These are phyloP conservation scores for Ogataea pilisensis DNA, from an alignment of 805 yeast species.

Conservation along the genomic window DNA sequence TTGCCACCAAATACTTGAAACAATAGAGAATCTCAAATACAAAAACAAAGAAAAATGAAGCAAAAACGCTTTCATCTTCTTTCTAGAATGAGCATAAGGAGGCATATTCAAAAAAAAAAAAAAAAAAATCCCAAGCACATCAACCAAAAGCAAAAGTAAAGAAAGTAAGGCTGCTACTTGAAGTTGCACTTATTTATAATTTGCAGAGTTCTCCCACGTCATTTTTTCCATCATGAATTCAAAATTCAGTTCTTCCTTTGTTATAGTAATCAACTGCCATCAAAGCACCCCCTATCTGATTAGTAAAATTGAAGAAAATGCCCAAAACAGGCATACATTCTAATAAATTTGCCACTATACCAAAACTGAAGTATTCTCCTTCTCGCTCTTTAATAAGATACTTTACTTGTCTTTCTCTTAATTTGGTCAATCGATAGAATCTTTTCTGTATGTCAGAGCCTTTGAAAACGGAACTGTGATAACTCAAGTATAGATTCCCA, in stretches of 20 bases:
- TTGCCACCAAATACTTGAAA: too few species aligned
- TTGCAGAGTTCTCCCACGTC: too few species aligned
- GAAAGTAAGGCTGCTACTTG: too few species aligned
- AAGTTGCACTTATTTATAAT: too few species aligned
- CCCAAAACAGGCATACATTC: constrained; percentile 43
- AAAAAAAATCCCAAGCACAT: too few species aligned
- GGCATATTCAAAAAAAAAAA: too few species aligned
- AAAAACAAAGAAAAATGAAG: too few species aligned
- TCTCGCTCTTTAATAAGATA: constrained; percentile 27
- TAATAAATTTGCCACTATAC: constrained; percentile 45
- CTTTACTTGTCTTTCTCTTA: constrained; percentile 25
- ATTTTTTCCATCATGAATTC: constrained; percentile 1
- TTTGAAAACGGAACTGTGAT: constrained; percentile 17
- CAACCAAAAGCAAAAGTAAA: too few species aligned
- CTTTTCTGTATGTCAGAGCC: constrained; percentile 18
- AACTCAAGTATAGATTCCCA: constrained; percentile 18
- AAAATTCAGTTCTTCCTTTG: constrained; percentile 15
- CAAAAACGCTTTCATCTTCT: too few species aligned
- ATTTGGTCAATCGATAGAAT: constrained; percentile 20
- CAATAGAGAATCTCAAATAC: too few species aligned
- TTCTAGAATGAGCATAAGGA: too few species aligned
- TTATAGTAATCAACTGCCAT: constrained; percentile 43
- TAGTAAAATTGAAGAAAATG: constrained; percentile 52
- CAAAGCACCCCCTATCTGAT: constrained; percentile 60
- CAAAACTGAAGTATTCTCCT: constrained; percentile 46